Conservation (phyloP, 257 asterid species). For the Nicotiana undulata region DNA sequence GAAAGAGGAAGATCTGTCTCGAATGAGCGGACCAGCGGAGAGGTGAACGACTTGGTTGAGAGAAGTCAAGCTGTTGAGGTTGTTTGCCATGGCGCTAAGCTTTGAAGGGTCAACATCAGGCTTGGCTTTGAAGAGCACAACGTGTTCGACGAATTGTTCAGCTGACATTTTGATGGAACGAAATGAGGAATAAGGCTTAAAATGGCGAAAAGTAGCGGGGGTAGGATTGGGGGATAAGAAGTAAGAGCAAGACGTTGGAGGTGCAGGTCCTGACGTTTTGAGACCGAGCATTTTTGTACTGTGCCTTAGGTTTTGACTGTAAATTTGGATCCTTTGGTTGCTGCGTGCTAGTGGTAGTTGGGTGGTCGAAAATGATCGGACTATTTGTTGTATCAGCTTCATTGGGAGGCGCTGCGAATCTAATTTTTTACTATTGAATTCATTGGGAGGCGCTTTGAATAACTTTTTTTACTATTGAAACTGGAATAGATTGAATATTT, state of each 20-base stretch:
- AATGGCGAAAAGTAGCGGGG: slow-evolving; percentile 3
- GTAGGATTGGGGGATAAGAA: slow-evolving; percentile 11
- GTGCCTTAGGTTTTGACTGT: not conserved
- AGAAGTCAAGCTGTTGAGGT: slow-evolving; percentile 52
- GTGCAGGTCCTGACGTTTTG: slow-evolving; percentile 6
- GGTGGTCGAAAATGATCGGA: too few relatives aligned
- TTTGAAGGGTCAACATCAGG: slow-evolving; percentile 48
- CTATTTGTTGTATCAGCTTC: too few relatives aligned
- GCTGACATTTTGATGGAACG: slow-evolving; percentile 16
- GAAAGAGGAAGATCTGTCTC: slow-evolving; percentile 48
- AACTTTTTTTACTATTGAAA: too few relatives aligned
- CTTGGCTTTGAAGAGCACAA: slow-evolving; percentile 70
- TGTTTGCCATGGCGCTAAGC: slow-evolving; percentile 54
- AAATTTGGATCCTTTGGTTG: not conserved
- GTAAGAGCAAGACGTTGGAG: slow-evolving; percentile 20
- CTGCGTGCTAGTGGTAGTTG: not conserved
- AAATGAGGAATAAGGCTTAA: slow-evolving; percentile 10
- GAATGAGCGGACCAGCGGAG: slow-evolving; percentile 61
- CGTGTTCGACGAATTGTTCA: slow-evolving; percentile 60
- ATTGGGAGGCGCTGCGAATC: too few relatives aligned
- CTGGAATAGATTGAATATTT: too few relatives aligned
- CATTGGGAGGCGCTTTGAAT: too few relatives aligned
- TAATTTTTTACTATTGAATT: too few relatives aligned
- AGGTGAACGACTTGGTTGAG: slow-evolving; percentile 68
- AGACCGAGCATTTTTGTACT: slow-evolving; percentile 11